Evolutionary conservation across 2,329 filamentous ascomycete genomes (phyloP).

Genomic region (Calonectria leucothoes): DNA sequence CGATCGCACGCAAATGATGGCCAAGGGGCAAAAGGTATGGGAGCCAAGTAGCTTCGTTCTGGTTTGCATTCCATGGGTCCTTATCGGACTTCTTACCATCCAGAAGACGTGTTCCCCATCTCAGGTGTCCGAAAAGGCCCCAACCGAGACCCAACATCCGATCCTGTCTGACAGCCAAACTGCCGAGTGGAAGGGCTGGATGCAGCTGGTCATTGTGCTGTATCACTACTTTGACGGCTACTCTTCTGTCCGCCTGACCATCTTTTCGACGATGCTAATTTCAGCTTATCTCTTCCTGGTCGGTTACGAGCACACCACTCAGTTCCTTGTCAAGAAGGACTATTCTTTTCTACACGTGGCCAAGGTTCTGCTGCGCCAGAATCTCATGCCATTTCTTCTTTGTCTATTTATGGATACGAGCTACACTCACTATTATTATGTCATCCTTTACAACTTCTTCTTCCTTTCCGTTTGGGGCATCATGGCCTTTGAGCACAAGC

Average conservation of each 20-base stretch:
- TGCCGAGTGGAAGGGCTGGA: constrained; percentile 75
- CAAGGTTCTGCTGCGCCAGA: constrained; percentile 66
- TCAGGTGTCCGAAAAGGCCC: neutral
- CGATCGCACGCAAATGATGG: constrained; percentile 44
- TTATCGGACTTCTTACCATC: constrained; percentile 33
- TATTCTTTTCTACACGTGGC: constrained; percentile 65
- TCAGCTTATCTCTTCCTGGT: constrained; percentile 72
- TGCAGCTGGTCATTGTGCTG: constrained; percentile 65
- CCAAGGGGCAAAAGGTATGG: constrained; percentile 36
- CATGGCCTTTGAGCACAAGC: constrained; percentile 53
- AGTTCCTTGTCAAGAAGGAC: constrained; percentile 66
- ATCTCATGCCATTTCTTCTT: constrained; percentile 64
- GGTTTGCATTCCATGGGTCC: constrained; percentile 29
- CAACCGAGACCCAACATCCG: constrained; percentile 2
- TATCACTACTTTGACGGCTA: constrained; percentile 69
- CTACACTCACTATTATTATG: constrained; percentile 67
- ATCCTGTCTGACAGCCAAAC: constrained; percentile 61
- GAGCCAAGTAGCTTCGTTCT: constrained; percentile 43
- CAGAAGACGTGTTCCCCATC: constrained; percentile 36
- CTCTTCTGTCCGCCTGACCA: constrained; percentile 62
- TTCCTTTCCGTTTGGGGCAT: constrained; percentile 67
- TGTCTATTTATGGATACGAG: constrained; percentile 66
- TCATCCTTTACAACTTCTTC: constrained; percentile 70
- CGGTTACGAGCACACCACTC: constrained; percentile 69
- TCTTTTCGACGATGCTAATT: constrained; percentile 52